phyloP scores from a whole-genome alignment of 179 eudicot genomes.

The Patellifolia procumbens region DNA sequence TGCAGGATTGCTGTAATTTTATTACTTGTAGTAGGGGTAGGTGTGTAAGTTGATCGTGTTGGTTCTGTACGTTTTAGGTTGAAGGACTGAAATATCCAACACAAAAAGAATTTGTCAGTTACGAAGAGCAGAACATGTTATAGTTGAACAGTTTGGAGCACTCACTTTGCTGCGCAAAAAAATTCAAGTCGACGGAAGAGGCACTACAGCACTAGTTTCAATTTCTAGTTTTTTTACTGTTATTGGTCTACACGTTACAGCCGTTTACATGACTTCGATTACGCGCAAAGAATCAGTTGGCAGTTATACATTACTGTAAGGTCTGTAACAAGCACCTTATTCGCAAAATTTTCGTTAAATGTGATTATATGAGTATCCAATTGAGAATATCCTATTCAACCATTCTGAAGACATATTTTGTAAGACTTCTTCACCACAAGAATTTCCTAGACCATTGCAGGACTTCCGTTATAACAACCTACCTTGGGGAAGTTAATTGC shows the following conservation, averaged over 20 bases:
- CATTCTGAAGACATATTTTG: too few species aligned
- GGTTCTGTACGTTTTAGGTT: constrained; percentile 62
- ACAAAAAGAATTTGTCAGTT: constrained; percentile 7
- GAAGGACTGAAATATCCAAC: constrained; percentile 52
- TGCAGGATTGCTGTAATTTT: constrained; percentile 76
- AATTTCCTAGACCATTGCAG: too few species aligned
- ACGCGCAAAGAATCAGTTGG: background rate
- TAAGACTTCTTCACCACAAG: background rate
- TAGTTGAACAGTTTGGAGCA: background rate
- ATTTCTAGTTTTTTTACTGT: background rate
- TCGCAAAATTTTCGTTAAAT: background rate
- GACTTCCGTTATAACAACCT: background rate
- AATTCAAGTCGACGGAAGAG: background rate
- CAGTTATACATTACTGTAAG: background rate
- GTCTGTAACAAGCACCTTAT: background rate
- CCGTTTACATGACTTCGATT: background rate
- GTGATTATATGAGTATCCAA: background rate
- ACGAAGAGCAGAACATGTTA: background rate
- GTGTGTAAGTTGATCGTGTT: constrained; percentile 40
- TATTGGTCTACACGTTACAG: too few species aligned
- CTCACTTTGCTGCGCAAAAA: background rate
- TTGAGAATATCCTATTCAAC: too few species aligned
- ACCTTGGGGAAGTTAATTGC: background rate
- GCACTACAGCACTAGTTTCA: background rate
- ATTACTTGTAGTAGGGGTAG: constrained; percentile 41